A percentile compares a stretch with the other conserved stretches of the same genome.
These are phyloP conservation scores for Mycena crocata DNA, from an alignment of 768 basidiomycete species.

Conservation along the genomic window DNA sequence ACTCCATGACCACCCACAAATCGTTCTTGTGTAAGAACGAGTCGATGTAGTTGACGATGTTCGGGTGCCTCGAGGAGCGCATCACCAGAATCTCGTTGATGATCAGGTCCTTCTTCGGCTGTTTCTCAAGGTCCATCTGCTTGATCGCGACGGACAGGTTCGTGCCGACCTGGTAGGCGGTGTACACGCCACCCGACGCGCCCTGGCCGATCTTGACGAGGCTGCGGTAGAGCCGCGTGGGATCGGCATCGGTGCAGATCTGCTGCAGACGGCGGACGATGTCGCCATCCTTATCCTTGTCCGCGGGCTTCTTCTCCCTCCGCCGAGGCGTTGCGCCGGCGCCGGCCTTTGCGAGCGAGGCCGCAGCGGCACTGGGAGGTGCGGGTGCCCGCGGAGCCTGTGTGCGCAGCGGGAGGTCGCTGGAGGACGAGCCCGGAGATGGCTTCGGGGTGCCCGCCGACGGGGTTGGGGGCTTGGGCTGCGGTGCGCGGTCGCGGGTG, in stretches of 20 bases:
- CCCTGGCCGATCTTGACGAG: slow-evolving; percentile 98
- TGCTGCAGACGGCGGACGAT: slow-evolving; percentile 91
- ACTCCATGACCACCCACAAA: slow-evolving; percentile 99
- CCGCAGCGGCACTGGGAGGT: slow-evolving; percentile 70
- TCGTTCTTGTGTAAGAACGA: slow-evolving; percentile 98
- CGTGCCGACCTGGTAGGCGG: slow-evolving; percentile 96
- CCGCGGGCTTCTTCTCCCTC: slow-evolving; percentile 86
- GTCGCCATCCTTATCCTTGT: slow-evolving; percentile 85
- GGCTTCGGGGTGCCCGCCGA: slow-evolving; percentile 55
- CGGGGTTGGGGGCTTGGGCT: slow-evolving; percentile 44
- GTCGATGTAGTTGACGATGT: slow-evolving; percentile 99
- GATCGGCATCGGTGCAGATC: slow-evolving; percentile 98
- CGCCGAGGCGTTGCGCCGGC: slow-evolving; percentile 86
- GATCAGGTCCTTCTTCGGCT: slow-evolving; percentile 99
- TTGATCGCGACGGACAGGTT: slow-evolving; percentile 98
- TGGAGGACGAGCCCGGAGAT: slow-evolving; percentile 69
- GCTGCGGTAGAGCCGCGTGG: slow-evolving; percentile 91
- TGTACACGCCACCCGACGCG: slow-evolving; percentile 97
- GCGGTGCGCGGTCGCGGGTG: slow-evolving; percentile 62
- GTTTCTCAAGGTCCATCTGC: slow-evolving; percentile 99
- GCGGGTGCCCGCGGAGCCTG: slow-evolving; percentile 21
- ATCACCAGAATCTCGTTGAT: slow-evolving; percentile 99
- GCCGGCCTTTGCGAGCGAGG: slow-evolving; percentile 72
- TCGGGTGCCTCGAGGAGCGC: slow-evolving; percentile 96
- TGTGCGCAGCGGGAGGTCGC: slow-evolving; percentile 62